Percentiles rank a stretch among this genome's conserved stretches.
phyloP scores from a whole-genome alignment of 495 filamentous ascomycete species.

The Xylaria acuta region DNA sequence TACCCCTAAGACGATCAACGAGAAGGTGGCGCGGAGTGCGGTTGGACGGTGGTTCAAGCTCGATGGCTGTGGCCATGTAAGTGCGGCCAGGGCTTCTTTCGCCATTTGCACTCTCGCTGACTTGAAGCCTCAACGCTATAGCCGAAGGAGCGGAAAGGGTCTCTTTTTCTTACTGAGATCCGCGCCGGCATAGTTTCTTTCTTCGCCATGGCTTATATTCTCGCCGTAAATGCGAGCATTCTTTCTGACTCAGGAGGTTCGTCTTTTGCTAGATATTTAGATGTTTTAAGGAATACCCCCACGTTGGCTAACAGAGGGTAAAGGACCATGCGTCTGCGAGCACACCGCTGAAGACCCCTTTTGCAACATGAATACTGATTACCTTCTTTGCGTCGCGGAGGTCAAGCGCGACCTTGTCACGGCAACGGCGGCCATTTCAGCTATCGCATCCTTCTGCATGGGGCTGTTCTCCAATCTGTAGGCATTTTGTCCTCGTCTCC shows the following conservation, averaged over 20 bases:
- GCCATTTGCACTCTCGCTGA: conserved; percentile 8
- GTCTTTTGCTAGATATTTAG: conserved; percentile 13
- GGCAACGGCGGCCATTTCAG: conserved; percentile 79
- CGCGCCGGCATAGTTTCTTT: conserved; percentile 81
- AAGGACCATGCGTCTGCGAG: conserved; percentile 76
- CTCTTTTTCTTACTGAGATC: conserved; percentile 79
- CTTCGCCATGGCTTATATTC: conserved; percentile 86
- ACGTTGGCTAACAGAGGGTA: conserved; percentile 29
- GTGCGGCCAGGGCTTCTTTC: conserved; percentile 32
- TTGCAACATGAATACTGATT: conserved; percentile 62
- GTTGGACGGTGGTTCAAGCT: conserved; percentile 77
- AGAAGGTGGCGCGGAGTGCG: conserved; percentile 59
- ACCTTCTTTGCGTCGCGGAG: conserved; percentile 61
- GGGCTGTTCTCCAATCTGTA: conserved; percentile 70
- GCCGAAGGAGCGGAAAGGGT: conserved; percentile 71
- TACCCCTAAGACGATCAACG: conserved; percentile 45
- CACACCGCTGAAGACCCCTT: conserved; percentile 49
- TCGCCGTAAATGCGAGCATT: conserved; percentile 74
- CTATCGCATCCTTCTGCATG: conserved; percentile 73
- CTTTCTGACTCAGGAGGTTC: conserved; percentile 57
- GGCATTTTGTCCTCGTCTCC: conserved; percentile 1
- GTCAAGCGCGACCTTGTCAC: conserved; percentile 79
- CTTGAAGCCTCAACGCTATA: conserved; percentile 43
- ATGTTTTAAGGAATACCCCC: background rate
- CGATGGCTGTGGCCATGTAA: conserved; percentile 76